These are phyloP conservation scores for Leavenworthia alabamica DNA, from an alignment of 345 rosid species.

Conservation along the genomic window DNA sequence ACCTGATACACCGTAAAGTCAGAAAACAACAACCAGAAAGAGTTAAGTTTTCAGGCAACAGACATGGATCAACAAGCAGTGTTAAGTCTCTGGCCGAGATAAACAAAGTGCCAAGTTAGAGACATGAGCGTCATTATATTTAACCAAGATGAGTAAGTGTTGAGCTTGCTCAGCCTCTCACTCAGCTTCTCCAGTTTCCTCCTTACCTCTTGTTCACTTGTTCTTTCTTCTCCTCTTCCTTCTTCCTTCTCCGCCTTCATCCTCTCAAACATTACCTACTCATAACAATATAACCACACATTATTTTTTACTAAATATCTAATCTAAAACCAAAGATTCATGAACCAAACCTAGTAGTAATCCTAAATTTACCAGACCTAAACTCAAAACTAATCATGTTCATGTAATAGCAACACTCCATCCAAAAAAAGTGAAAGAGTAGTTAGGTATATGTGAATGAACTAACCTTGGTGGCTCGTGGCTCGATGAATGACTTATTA, in stretches of 20 bases:
- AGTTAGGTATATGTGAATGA: not conserved
- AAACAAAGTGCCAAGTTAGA: conserved; percentile 61
- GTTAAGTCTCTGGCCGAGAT: conserved; percentile 45
- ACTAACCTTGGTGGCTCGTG: conserved; percentile 66
- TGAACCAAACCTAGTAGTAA: not conserved
- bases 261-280: conserved; percentile 64
- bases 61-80: conserved; percentile 23
- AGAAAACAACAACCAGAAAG: not conserved
- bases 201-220: conserved; percentile 22
- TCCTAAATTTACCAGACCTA: not conserved
- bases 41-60: not conserved
- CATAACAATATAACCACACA: not conserved
- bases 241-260: conserved; percentile 74
- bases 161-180: conserved; percentile 54
- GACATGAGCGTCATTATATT: conserved; percentile 50
- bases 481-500: conserved; percentile 55
- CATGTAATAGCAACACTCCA: not conserved
- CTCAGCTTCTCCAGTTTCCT: conserved; percentile 34
- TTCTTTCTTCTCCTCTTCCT: conserved; percentile 49
- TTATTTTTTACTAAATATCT: too few species aligned
- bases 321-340: not conserved
- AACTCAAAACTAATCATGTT: not conserved
- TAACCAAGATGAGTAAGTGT: conserved; percentile 54
- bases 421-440: not conserved
- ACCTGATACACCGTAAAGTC: too few species aligned